Percentiles rank a stretch among this genome's conserved stretches.
These are phyloP conservation scores for Dioscorea cayenensis DNA, from an alignment of 116 monocot genomes.

Conservation along the genomic window DNA sequence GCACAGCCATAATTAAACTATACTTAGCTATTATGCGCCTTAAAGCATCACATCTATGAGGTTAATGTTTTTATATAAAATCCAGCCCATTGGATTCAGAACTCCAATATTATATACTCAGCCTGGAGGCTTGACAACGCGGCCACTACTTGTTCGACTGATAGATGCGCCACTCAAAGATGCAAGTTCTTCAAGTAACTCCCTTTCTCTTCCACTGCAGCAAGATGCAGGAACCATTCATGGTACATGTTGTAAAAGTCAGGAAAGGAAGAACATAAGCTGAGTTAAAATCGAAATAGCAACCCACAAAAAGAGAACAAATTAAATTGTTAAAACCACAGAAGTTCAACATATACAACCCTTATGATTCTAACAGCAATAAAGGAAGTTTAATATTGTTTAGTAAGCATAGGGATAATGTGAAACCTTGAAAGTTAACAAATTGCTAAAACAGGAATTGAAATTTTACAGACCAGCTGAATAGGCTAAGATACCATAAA, in stretches of 20 bases:
- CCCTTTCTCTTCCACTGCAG: constrained; percentile 77
- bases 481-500: too few relatives aligned
- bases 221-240: constrained; percentile 1
- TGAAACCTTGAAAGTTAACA: too few relatives aligned
- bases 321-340: background rate
- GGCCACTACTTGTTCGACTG: constrained; percentile 12
- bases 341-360: background rate
- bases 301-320: background rate
- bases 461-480: too few relatives aligned
- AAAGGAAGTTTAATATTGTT: too few relatives aligned
- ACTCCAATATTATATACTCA: constrained; percentile 9
- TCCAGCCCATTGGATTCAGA: background rate
- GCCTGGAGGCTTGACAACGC: constrained; percentile 33
- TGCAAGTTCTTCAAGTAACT: constrained; percentile 89
- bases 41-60: background rate
- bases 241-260: background rate
- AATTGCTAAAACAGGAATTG: too few relatives aligned
- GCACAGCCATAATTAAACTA: background rate
- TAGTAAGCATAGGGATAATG: too few relatives aligned
- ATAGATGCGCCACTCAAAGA: constrained; percentile 36
- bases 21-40: background rate
- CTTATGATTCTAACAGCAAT: too few relatives aligned
- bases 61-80: background rate
- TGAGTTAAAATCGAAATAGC: background rate
- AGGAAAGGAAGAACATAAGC: background rate